Conservation (phyloP, 2,329 filamentous ascomycete species). For the Pseudophaeomoniella oleicola region DNA sequence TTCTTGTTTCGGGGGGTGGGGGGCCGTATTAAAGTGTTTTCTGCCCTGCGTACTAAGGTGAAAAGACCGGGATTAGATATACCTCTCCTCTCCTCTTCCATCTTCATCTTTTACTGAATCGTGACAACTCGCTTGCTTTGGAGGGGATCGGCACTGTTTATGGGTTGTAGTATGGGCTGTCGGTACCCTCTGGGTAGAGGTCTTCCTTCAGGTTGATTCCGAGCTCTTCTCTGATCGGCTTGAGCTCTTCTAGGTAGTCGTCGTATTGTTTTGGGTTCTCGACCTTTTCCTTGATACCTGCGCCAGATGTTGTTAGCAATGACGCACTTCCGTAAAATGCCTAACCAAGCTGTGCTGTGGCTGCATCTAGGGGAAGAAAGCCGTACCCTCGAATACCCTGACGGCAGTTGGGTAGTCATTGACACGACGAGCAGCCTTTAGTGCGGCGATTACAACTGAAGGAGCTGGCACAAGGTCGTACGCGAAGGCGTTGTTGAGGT, state of each 20-base stretch:
- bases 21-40: too few species aligned
- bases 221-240: slow-evolving; percentile 83
- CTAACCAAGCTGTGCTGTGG: not conserved
- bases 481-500: slow-evolving; percentile 98
- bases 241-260: slow-evolving; percentile 87
- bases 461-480: slow-evolving; percentile 98
- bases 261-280: slow-evolving; percentile 97
- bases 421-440: slow-evolving; percentile 86
- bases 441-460: slow-evolving; percentile 75
- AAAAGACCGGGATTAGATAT: too few species aligned
- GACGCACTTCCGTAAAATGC: not conserved
- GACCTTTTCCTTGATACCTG: slow-evolving; percentile 97
- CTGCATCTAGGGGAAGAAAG: slow-evolving; percentile 2
- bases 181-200: slow-evolving; percentile 53
- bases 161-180: slow-evolving; percentile 13
- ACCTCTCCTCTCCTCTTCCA: too few species aligned
- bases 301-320: slow-evolving; percentile 8
- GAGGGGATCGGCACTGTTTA: too few species aligned
- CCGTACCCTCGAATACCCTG: slow-evolving; percentile 91
- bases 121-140: too few species aligned
- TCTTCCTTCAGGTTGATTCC: slow-evolving; percentile 85
- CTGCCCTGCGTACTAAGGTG: too few species aligned
- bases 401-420: slow-evolving; percentile 98
- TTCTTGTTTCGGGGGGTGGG: too few species aligned
- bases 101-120: too few species aligned